Percentiles rank a stretch among this genome's conserved stretches.
Conservation (phyloP, 1,139 yeast species). For the Candida albicans region DNA sequence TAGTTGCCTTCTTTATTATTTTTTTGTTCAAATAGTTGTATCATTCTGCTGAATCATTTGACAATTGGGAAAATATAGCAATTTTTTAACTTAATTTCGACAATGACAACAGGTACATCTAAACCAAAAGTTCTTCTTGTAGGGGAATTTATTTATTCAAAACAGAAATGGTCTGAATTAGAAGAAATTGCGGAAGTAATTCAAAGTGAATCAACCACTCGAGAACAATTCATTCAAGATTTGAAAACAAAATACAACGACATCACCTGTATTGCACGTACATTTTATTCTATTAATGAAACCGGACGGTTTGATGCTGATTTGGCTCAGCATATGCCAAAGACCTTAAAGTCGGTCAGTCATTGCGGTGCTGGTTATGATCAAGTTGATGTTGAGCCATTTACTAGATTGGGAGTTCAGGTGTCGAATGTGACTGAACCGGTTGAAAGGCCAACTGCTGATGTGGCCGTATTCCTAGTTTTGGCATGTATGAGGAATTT, state of each 20-base stretch:
- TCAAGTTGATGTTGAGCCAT: constrained; percentile 60
- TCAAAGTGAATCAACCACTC: constrained; percentile 39
- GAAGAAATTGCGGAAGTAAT: constrained; percentile 48
- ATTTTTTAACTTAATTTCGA: no score
- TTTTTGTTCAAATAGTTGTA: no score
- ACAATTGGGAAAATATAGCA: no score
- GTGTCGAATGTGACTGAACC: constrained; percentile 68
- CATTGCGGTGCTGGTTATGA: constrained; percentile 96
- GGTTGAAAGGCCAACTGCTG: constrained; percentile 81
- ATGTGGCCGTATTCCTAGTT: constrained; percentile 64
- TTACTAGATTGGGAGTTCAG: constrained; percentile 52
- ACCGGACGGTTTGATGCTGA: constrained; percentile 81
- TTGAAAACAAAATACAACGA: constrained; percentile 48
- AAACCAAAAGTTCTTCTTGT: constrained; percentile 59
- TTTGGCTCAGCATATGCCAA: constrained; percentile 59
- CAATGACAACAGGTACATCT: background rate
- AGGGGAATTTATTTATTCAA: constrained; percentile 53
- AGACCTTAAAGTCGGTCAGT: constrained; percentile 58
- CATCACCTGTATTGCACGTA: constrained; percentile 50
- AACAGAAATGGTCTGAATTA: constrained; percentile 56
- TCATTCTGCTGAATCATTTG: no score
- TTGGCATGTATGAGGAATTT: constrained; percentile 70
- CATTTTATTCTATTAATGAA: constrained; percentile 41
- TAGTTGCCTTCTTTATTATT: no score
- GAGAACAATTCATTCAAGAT: constrained; percentile 52